Percentiles rank a stretch among this genome's conserved stretches.
These are phyloP conservation scores for Xanthoceras sorbifolium DNA, from an alignment of 345 rosid genomes.

Conservation along the genomic window DNA sequence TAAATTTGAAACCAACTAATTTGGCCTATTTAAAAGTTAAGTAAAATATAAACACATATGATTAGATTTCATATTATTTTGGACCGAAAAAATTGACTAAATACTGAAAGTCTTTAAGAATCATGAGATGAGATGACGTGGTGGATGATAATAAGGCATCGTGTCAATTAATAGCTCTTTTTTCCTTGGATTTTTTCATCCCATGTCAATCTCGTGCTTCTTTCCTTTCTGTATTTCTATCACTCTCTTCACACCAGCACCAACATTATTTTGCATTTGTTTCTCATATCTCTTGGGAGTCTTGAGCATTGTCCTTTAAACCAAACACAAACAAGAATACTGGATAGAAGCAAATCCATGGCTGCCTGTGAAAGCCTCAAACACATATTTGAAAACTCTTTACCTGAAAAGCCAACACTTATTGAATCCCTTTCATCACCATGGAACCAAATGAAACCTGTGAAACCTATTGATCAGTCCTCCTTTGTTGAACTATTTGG, in stretches of 20 bases:
- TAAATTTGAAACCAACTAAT: neutral
- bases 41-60: neutral
- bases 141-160: too few relatives aligned
- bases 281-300: neutral
- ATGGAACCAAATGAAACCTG: slow-evolving; percentile 59
- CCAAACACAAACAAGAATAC: neutral
- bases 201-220: slow-evolving; percentile 35
- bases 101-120: too few relatives aligned
- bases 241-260: neutral
- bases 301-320: neutral
- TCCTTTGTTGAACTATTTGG: slow-evolving; percentile 72
- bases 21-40: too few relatives aligned
- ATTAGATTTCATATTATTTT: too few relatives aligned
- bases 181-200: slow-evolving; percentile 41
- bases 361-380: slow-evolving; percentile 75
- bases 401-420: slow-evolving; percentile 51
- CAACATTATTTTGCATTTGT: too few relatives aligned
- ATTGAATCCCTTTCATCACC: slow-evolving; percentile 60
- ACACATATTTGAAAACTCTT: slow-evolving; percentile 59
- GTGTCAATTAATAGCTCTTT: slow-evolving; percentile 35
- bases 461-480: slow-evolving; percentile 39
- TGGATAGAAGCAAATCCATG: slow-evolving; percentile 43
- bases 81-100: neutral
- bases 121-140: too few relatives aligned
- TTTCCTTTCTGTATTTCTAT: neutral